Percentiles rank a stretch among this genome's conserved stretches.
phyloP scores from a whole-genome alignment of 2,329 filamentous ascomycete genomes.

The Talaromyces verruculosus region DNA sequence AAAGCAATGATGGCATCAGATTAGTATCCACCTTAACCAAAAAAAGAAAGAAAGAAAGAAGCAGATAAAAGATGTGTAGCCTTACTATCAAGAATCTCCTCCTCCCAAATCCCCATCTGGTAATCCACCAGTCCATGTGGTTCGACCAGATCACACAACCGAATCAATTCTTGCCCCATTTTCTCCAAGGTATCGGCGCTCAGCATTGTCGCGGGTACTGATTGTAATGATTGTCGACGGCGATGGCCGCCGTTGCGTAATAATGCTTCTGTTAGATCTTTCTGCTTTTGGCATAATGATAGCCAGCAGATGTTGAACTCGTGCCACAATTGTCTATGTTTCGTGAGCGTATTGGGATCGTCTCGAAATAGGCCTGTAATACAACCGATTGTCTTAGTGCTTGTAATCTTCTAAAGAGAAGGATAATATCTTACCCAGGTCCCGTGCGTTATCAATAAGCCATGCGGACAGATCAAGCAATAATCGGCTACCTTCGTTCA shows the following conservation, averaged over 20 bases:
- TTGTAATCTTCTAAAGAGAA: neutral
- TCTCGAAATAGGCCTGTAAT: slow-evolving; percentile 75
- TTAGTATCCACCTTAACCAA: neutral
- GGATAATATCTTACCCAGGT: slow-evolving; percentile 59
- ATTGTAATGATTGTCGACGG: slow-evolving; percentile 44
- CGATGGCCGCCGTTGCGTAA: slow-evolving; percentile 52
- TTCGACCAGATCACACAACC: slow-evolving; percentile 82
- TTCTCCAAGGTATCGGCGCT: slow-evolving; percentile 68
- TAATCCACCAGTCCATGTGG: slow-evolving; percentile 95
- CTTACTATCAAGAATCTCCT: slow-evolving; percentile 82
- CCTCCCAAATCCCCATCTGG: slow-evolving; percentile 94
- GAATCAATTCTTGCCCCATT: slow-evolving; percentile 78
- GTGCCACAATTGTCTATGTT: slow-evolving; percentile 83
- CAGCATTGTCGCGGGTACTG: slow-evolving; percentile 63
- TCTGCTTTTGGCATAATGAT: slow-evolving; percentile 76
- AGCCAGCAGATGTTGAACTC: slow-evolving; percentile 96
- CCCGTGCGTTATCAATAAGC: slow-evolving; percentile 64
- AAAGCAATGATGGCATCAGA: neutral
- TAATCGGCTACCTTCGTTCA: slow-evolving; percentile 59
- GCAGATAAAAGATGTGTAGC: neutral
- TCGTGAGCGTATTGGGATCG: slow-evolving; percentile 70
- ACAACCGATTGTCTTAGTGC: neutral
- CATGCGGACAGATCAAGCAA: slow-evolving; percentile 65
- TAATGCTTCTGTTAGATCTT: slow-evolving; percentile 65
- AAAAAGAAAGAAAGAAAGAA: neutral